A percentile compares a stretch with the other conserved stretches of the same genome.
phyloP scores from a whole-genome alignment of 2,329 filamentous ascomycete genomes.

The Calycina herbarum region DNA sequence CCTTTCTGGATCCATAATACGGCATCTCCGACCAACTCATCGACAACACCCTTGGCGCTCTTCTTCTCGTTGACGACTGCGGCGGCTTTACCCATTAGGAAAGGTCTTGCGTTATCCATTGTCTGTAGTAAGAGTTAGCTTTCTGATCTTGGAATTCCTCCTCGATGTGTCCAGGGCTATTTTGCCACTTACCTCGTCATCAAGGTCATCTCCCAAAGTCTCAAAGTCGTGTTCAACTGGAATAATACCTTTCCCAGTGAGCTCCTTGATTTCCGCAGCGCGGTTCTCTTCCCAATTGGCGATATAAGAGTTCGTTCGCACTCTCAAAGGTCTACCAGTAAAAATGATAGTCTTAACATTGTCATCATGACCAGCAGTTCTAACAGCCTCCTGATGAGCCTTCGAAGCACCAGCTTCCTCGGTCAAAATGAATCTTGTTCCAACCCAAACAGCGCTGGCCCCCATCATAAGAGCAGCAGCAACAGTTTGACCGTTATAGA shows the following conservation, averaged over 20 bases:
- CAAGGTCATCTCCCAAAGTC: slow-evolving; percentile 70
- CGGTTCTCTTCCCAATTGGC: slow-evolving; percentile 95
- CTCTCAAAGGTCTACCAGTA: slow-evolving; percentile 91
- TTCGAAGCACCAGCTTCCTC: slow-evolving; percentile 94
- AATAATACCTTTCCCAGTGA: slow-evolving; percentile 85
- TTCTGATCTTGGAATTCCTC: slow-evolving; percentile 39
- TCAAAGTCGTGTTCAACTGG: slow-evolving; percentile 95
- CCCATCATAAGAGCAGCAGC: slow-evolving; percentile 92
- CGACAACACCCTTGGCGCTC: slow-evolving; percentile 85
- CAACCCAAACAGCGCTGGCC: slow-evolving; percentile 91
- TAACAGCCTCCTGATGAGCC: slow-evolving; percentile 92
- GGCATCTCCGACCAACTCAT: slow-evolving; percentile 88
- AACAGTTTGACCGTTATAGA: slow-evolving; percentile 88
- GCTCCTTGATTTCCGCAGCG: slow-evolving; percentile 83
- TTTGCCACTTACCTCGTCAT: slow-evolving; percentile 38
- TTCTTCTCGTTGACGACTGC: slow-evolving; percentile 93
- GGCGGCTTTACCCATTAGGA: slow-evolving; percentile 94
- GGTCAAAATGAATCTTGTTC: slow-evolving; percentile 90
- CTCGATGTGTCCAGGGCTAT: no score
- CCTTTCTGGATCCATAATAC: slow-evolving; percentile 68
- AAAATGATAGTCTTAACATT: slow-evolving; percentile 98
- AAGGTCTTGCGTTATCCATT: slow-evolving; percentile 88
- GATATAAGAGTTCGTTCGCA: slow-evolving; percentile 93
- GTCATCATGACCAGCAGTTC: slow-evolving; percentile 89
- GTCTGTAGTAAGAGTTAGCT: slow-evolving; percentile 68